phyloP scores from a whole-genome alignment of 192 early-diverging fungal genomes.

The Linnemannia hyalina region DNA sequence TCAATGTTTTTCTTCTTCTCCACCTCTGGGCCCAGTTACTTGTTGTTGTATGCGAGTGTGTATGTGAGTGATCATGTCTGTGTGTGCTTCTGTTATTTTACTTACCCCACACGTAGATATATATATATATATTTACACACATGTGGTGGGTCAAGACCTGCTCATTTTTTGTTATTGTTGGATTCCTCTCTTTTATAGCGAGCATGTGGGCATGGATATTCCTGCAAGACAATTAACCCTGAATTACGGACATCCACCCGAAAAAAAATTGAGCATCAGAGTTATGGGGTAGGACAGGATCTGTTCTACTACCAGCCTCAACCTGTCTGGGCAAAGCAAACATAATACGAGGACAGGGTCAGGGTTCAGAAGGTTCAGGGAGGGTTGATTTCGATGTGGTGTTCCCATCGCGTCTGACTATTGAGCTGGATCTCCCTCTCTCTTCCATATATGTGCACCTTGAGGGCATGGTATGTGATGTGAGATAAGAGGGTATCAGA shows the following conservation, averaged over 20 bases:
- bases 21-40: background rate
- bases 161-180: background rate
- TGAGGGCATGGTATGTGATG: too few relatives aligned
- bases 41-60: background rate
- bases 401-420: background rate
- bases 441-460: too few relatives aligned
- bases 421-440: too few relatives aligned
- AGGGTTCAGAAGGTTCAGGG: background rate
- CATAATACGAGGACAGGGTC: background rate
- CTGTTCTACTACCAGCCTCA: background rate
- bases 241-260: background rate
- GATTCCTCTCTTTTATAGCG: background rate
- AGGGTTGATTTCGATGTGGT: background rate
- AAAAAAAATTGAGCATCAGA: background rate
- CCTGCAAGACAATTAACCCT: constrained; percentile 18
- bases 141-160: background rate
- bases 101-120: background rate
- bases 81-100: background rate
- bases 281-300: constrained; percentile 1
- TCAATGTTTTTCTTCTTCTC: background rate
- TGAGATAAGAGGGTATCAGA: too few relatives aligned
- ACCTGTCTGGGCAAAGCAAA: background rate
- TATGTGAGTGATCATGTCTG: background rate
- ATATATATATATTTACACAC: background rate
- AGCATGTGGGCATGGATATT: background rate